Conservation (phyloP, 768 basidiomycete species). For the Leucocoprinus leucothites region DNA sequence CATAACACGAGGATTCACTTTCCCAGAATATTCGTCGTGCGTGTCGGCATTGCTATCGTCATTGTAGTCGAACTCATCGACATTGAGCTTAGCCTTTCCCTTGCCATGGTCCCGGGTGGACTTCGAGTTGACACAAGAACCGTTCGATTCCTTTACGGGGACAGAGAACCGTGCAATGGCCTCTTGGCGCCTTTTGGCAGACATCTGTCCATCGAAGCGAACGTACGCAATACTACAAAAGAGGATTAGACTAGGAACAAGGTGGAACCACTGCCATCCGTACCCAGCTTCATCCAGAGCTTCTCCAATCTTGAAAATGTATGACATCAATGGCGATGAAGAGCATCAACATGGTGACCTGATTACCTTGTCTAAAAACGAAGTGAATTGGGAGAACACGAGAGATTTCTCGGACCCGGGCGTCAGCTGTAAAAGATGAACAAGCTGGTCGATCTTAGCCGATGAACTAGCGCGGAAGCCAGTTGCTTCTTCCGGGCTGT, state of each 20-base stretch:
- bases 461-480: constrained; percentile 57
- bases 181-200: constrained; percentile 75
- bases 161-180: constrained; percentile 70
- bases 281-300: constrained; percentile 64
- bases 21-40: constrained; percentile 19
- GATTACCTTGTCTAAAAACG: constrained; percentile 74
- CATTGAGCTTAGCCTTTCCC: constrained; percentile 8
- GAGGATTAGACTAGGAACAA: neutral
- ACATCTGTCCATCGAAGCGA: constrained; percentile 85
- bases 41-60: constrained; percentile 32
- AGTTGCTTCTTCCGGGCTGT: constrained; percentile 35
- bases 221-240: constrained; percentile 63
- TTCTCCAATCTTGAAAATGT: constrained; percentile 55
- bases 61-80: constrained; percentile 18
- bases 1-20: constrained; percentile 72
- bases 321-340: neutral
- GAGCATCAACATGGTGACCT: neutral
- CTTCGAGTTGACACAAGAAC: neutral
- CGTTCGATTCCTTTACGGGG: constrained; percentile 42
- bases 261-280: constrained; percentile 13
- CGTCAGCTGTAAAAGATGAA: constrained; percentile 68
- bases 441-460: constrained; percentile 81
- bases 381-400: constrained; percentile 89
- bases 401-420: constrained; percentile 74
- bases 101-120: neutral